phyloP scores from a whole-genome alignment of 75 land plant species.

The Chamaecyparis obtusa region DNA sequence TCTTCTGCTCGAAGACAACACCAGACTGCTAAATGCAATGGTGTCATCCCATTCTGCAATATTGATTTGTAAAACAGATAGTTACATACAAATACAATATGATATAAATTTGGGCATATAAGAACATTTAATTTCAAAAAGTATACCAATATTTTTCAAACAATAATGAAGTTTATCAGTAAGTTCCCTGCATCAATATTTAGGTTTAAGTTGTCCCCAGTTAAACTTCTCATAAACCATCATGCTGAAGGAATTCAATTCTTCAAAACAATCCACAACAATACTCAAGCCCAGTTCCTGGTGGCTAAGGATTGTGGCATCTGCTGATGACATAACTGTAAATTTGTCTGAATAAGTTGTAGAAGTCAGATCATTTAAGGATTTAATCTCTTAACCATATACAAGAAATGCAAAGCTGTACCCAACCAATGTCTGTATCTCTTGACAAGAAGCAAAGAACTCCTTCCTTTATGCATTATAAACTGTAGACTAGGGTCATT shows the following conservation, averaged over 20 bases:
- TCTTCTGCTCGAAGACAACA: conserved; percentile 52
- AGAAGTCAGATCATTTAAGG: not conserved
- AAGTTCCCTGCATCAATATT: not conserved
- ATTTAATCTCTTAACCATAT: not conserved
- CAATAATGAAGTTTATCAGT: not conserved
- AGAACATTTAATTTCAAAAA: conserved; percentile 7
- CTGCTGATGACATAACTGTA: not conserved
- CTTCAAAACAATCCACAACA: not conserved
- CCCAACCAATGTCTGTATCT: not conserved
- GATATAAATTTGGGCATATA: not conserved
- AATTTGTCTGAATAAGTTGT: not conserved
- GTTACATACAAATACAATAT: not conserved
- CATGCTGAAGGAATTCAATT: not conserved
- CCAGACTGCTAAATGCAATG: conserved; percentile 93
- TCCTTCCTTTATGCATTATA: not conserved
- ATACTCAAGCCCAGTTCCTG: not conserved
- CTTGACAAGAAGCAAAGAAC: not conserved
- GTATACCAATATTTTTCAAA: not conserved
- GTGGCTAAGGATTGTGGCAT: not conserved
- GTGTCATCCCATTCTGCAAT: conserved; percentile 95
- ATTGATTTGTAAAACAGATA: conserved; percentile 2
- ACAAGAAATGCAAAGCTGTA: not conserved
- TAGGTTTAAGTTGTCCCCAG: not conserved
- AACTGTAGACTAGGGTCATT: not conserved
- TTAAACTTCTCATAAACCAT: not conserved